phyloP scores from a whole-genome alignment of 23 red algal species.

The Agarophyton chilense region DNA sequence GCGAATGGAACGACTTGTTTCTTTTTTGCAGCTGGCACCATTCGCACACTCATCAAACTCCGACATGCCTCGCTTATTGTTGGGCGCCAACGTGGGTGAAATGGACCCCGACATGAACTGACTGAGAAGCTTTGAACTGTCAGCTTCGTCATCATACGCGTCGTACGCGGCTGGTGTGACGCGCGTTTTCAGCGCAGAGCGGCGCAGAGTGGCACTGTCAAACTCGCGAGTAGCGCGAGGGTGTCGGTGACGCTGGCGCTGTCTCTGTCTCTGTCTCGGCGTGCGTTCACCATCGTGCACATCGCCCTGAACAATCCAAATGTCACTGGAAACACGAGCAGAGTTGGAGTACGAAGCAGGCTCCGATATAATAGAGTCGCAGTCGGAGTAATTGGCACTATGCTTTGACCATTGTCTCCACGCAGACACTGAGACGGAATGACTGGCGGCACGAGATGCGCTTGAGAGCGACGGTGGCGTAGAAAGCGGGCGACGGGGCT shows the following conservation, averaged over 20 bases:
- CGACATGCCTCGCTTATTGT: slow-evolving; percentile 19
- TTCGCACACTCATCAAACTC: neutral
- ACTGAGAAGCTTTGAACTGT: slow-evolving; percentile 26
- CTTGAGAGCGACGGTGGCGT: neutral
- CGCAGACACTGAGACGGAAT: neutral
- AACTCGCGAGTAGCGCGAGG: neutral
- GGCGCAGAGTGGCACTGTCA: neutral
- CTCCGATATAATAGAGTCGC: slow-evolving; percentile 43
- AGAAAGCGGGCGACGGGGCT: neutral
- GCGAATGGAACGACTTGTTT: neutral
- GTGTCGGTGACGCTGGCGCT: neutral
- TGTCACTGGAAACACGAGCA: slow-evolving; percentile 41
- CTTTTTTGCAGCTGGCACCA: no score
- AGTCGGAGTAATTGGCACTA: neutral
- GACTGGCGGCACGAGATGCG: neutral
- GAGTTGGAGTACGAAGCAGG: slow-evolving; percentile 58
- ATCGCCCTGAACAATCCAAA: slow-evolving; percentile 63
- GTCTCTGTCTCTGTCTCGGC: neutral
- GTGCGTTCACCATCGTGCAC: neutral
- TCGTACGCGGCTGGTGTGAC: neutral
- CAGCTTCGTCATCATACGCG: neutral
- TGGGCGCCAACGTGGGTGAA: neutral
- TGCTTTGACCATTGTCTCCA: slow-evolving; percentile 17
- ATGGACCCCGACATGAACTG: slow-evolving; percentile 26
- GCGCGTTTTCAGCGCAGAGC: neutral